Evolutionary conservation across 2,329 filamentous ascomycete species (phyloP), one percentile per base, ranked within the genome.

Genomic region (Sclerotinia minor): DNA sequence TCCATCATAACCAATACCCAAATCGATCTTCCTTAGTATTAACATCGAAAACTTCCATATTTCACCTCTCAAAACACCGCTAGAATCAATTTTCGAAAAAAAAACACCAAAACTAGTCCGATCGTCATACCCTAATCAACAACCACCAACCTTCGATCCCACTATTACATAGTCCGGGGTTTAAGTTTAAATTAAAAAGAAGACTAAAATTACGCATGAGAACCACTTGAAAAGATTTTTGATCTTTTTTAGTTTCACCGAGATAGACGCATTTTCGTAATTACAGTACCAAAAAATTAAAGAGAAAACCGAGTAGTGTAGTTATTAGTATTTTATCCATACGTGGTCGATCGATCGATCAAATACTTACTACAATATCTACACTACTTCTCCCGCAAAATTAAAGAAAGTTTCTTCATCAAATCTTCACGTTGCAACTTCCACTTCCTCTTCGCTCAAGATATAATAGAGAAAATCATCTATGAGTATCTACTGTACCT

Each of bases 241-340:
- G 59, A 26, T 41, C 24, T 26, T 32, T 35, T 35, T 35, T 35
- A 55, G 45, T 61, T 38, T 32, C 45, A 61, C 59, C 59, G 45
- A 50, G 59, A 45, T 61, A 61, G 35, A 61, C 45, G 29, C 44
- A 61, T 49, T 49, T 35, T 17, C 26, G 44, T 29, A 61, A 15
- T 49, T 61, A 49, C 44, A n/a, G n/a, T n/a, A n/a, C n/a, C 17
- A 49, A 45, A 35, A 49, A 49, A 61, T 24, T 26, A 11, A 38
- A n/a, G 58, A 35, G 57, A 49, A 35, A 49, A 60, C 4, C 17
- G 24, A n/a, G n/a, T n/a, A n/a, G n/a, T n/a, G n/a, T n/a, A n/a
- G n/a, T n/a, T n/a, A n/a, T n/a, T n/a, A 61, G 19, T 6, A 15
- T 24, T 44, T 44, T n/a, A 32, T 35, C 15, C 58, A 49, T 60